phyloP scores from a whole-genome alignment of 1,284 basidiomycete genomes.

The Stygiomarasmius scandens region DNA sequence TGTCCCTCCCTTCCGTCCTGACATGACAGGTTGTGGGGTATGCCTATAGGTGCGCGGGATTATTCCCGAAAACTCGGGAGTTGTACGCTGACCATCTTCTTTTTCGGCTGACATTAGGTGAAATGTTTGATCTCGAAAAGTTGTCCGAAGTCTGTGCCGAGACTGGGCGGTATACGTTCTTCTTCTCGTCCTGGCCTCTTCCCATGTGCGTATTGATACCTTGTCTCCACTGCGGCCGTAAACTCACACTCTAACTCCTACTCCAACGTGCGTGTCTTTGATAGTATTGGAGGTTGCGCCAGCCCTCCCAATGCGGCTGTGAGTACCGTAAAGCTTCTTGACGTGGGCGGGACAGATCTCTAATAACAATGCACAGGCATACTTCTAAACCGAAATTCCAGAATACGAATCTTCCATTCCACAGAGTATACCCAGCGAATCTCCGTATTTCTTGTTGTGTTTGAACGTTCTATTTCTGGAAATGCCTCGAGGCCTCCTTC shows the following conservation, averaged over 20 bases:
- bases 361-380: slow-evolving; percentile 6
- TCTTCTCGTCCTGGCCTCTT: slow-evolving; percentile 75
- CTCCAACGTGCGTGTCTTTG: not conserved
- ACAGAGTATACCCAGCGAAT: too few relatives aligned
- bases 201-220: slow-evolving; percentile 52
- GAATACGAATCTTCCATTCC: too few relatives aligned
- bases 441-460: too few relatives aligned
- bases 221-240: not conserved
- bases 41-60: slow-evolving; percentile 58
- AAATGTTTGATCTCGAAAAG: slow-evolving; percentile 71
- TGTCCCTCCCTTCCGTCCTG: not conserved
- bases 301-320: slow-evolving; percentile 74
- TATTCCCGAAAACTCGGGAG: not conserved
- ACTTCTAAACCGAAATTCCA: slow-evolving; percentile 5
- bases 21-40: slow-evolving; percentile 60
- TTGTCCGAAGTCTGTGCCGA: slow-evolving; percentile 58
- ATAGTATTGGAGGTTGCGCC: slow-evolving; percentile 64
- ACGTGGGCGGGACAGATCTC: not conserved
- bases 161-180: slow-evolving; percentile 66
- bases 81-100: slow-evolving; percentile 1
- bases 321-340: slow-evolving; percentile 29
- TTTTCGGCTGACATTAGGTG: slow-evolving; percentile 50
- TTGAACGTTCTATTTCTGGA: too few relatives aligned
- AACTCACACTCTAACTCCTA: not conserved
- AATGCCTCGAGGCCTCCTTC: too few relatives aligned